Conservation (phyloP, 768 basidiomycete species). For the Kwoniella mangroviensis region DNA sequence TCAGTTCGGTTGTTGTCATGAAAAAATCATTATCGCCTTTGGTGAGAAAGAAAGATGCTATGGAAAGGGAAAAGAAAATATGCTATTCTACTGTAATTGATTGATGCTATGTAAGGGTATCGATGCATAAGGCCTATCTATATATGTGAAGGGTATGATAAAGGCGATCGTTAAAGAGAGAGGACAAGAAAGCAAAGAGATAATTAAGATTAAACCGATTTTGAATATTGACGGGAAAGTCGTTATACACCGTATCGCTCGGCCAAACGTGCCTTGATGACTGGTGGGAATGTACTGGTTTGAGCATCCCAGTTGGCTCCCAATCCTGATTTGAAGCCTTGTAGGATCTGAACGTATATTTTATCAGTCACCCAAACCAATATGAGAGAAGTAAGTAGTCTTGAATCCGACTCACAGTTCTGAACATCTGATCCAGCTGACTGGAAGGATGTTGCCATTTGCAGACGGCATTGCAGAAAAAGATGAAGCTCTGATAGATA, state of each 20-base stretch:
- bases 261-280: conserved; percentile 83
- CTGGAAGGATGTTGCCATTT: conserved; percentile 91
- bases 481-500: conserved; percentile 74
- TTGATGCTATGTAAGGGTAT: conserved; percentile 32
- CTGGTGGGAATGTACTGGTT: conserved; percentile 79
- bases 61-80: conserved; percentile 1
- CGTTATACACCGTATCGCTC: conserved; percentile 80
- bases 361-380: too few relatives aligned
- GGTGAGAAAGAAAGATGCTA: neutral
- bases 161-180: conserved; percentile 8
- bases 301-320: conserved; percentile 79
- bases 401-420: conserved; percentile 60
- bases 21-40: conserved; percentile 6
- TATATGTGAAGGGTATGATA: conserved; percentile 11
- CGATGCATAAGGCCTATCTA: conserved; percentile 32
- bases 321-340: conserved; percentile 87
- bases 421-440: conserved; percentile 93
- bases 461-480: conserved; percentile 98
- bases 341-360: conserved; percentile 64
- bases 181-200: neutral
- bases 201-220: neutral
- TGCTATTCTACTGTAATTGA: conserved; percentile 14
- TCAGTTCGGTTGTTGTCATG: neutral
- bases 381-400: neutral
- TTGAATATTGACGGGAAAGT: neutral